Conservation (phyloP, 768 basidiomycete species). For the Lactifluus pinguis region DNA sequence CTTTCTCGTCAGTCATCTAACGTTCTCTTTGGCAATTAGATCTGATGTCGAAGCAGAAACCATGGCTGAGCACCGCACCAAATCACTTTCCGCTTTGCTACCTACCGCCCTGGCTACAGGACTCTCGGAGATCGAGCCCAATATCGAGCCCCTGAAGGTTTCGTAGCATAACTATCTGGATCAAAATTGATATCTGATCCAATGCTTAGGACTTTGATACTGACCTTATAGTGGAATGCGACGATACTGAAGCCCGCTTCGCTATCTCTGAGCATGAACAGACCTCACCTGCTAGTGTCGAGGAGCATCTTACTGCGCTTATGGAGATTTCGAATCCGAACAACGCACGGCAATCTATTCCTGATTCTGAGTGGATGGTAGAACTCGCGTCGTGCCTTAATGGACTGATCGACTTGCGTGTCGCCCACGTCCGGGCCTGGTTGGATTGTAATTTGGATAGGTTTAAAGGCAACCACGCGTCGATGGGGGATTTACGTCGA, state of each 20-base stretch:
- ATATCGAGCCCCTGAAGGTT: conserved; percentile 44
- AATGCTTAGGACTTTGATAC: conserved; percentile 42
- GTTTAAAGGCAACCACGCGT: conserved; percentile 36
- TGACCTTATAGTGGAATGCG: conserved; percentile 29
- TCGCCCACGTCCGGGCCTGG: conserved; percentile 44
- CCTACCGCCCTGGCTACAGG: conserved; percentile 42
- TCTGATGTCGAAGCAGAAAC: conserved; percentile 31
- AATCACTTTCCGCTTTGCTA: conserved; percentile 31
- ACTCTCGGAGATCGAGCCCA: conserved; percentile 36
- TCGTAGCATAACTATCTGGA: background rate
- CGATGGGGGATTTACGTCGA: conserved; percentile 38
- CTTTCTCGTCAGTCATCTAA: conserved; percentile 42
- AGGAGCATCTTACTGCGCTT: conserved; percentile 21
- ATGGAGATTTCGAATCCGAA: conserved; percentile 26
- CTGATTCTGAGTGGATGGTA: conserved; percentile 36
- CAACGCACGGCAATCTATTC: conserved; percentile 26
- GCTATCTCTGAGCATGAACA: conserved; percentile 21
- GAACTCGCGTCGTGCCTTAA: conserved; percentile 33
- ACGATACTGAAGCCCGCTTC: conserved; percentile 22
- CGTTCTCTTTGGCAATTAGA: background rate
- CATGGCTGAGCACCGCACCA: conserved; percentile 39
- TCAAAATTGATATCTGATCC: background rate
- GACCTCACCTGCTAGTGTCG: conserved; percentile 20
- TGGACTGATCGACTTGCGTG: conserved; percentile 32
- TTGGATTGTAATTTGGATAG: conserved; percentile 38